Percentiles rank a stretch among this genome's conserved stretches.
Conservation (phyloP, 2,329 filamentous ascomycete species). For the Colletotrichum tamarilloi region DNA sequence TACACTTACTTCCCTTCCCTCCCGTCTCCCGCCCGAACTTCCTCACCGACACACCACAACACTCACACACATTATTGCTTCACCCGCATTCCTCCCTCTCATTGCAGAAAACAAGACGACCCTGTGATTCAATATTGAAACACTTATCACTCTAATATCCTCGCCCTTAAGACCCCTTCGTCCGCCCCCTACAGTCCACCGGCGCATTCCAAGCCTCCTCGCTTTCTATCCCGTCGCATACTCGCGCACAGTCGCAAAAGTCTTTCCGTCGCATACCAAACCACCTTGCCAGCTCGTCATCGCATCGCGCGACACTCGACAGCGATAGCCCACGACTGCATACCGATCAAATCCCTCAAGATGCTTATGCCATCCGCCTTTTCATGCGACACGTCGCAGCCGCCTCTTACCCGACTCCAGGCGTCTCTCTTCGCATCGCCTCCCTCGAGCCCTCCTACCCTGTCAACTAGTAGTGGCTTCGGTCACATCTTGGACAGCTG, state of each 20-base stretch:
- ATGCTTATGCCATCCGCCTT: conserved; percentile 72
- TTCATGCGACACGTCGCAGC: conserved; percentile 66
- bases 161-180: conserved; percentile 25
- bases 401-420: conserved; percentile 57
- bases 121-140: conserved; percentile 9
- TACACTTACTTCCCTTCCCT: conserved; percentile 29
- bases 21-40: conserved; percentile 16
- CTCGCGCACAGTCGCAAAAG: conserved; percentile 22
- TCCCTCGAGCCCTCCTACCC: conserved; percentile 65
- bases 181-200: conserved; percentile 2
- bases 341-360: conserved; percentile 35
- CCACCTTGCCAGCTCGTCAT: background rate
- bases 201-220: conserved; percentile 30
- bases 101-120: conserved; percentile 2
- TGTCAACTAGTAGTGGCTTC: conserved; percentile 58
- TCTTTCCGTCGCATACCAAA: conserved; percentile 26
- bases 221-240: conserved; percentile 23
- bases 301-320: background rate
- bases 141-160: conserved; percentile 3
- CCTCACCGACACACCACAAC: conserved; percentile 29
- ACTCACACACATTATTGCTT: conserved; percentile 4
- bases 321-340: background rate
- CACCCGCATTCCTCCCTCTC: conserved; percentile 18
- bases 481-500: conserved; percentile 69
- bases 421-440: conserved; percentile 67